A percentile compares a stretch with the other conserved stretches of the same genome.
Evolutionary conservation across 257 asterid species (phyloP).

Genomic region (Phtheirospermum japonicum): DNA sequence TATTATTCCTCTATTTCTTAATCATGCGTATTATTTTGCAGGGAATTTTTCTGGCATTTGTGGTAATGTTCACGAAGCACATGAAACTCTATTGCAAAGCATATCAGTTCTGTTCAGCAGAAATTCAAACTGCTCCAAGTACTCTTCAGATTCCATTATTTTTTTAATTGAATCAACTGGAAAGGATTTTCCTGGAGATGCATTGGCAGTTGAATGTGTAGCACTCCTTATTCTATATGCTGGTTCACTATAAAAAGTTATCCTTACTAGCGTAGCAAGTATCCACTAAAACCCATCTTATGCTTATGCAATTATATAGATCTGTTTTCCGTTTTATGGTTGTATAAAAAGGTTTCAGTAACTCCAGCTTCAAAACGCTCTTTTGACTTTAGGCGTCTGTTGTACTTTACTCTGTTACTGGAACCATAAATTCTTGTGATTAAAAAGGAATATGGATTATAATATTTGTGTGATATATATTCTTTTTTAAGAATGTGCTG

Average conservation of each 20-base stretch:
- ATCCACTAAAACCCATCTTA: too few relatives aligned
- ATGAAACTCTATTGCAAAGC: too few relatives aligned
- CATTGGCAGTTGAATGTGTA: conserved; percentile 81
- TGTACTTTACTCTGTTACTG: too few relatives aligned
- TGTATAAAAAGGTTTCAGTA: conserved; percentile 6
- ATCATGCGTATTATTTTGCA: conserved; percentile 34
- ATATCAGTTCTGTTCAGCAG: too few relatives aligned
- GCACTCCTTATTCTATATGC: conserved; percentile 61
- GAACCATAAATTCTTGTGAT: not conserved
- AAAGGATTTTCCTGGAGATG: too few relatives aligned
- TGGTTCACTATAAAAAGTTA: conserved; percentile 59
- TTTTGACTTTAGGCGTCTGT: conserved; percentile 15
- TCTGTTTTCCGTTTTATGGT: conserved; percentile 19
- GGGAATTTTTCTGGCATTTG: conserved; percentile 61
- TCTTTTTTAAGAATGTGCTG: too few relatives aligned
- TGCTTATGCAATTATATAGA: conserved; percentile 15
- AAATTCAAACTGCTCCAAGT: too few relatives aligned
- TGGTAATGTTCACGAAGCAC: conserved; percentile 70
- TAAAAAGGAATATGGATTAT: not conserved
- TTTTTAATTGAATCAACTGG: too few relatives aligned
- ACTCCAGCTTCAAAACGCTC: conserved; percentile 8
- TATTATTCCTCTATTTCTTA: conserved; percentile 13
- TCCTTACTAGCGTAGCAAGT: conserved; percentile 60
- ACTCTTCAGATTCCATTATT: too few relatives aligned
- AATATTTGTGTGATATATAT: too few relatives aligned